Evolutionary conservation across 306 rosid genomes (phyloP).

Genomic region (Dalbergia oliveri): DNA sequence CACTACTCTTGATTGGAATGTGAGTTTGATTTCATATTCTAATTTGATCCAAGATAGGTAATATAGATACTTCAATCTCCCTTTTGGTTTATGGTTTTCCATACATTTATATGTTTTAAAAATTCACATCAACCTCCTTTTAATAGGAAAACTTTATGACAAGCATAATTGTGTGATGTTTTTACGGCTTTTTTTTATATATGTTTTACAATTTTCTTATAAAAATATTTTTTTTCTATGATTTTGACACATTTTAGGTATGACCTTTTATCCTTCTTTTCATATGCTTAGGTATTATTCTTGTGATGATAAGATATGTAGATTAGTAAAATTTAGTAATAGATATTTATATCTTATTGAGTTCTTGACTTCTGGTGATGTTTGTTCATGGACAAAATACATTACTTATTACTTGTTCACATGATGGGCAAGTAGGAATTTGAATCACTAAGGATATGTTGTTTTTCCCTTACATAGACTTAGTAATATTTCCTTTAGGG

Average conservation of each 20-base stretch:
- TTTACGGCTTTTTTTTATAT: neutral
- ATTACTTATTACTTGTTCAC: conserved; percentile 76
- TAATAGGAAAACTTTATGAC: neutral
- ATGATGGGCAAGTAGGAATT: conserved; percentile 85
- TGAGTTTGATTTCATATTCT: conserved; percentile 52
- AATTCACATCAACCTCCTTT: neutral
- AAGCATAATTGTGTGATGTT: no score
- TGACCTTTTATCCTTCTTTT: neutral
- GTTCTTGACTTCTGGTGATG: neutral
- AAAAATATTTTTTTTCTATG: neutral
- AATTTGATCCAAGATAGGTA: conserved; percentile 1
- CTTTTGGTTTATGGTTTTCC: neutral
- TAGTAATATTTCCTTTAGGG: neutral
- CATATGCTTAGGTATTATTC: no score
- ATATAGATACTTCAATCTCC: conserved; percentile 11
- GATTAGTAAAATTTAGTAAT: neutral
- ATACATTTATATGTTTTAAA: neutral
- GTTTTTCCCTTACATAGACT: neutral
- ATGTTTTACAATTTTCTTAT: neutral
- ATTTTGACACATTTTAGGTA: neutral
- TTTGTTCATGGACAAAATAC: conserved; percentile 66
- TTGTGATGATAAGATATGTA: neutral
- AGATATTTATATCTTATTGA: neutral
- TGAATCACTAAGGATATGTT: conserved; percentile 70
- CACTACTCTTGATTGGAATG: conserved; percentile 70